phyloP scores from a whole-genome alignment of 306 rosid genomes.

The Psophocarpus tetragonolobus region DNA sequence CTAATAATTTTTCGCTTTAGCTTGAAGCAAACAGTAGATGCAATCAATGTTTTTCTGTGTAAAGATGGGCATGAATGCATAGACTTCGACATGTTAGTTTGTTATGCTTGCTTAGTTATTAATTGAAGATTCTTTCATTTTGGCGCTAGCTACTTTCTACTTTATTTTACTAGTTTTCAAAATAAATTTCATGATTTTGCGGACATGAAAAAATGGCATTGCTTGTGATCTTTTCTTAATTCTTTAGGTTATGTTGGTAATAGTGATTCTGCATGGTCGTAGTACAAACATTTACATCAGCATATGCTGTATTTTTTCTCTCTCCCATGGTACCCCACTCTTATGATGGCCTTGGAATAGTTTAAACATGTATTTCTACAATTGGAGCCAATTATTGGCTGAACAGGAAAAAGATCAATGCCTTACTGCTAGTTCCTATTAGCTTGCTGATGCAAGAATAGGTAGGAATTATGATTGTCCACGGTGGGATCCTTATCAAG shows the following conservation, averaged over 20 bases:
- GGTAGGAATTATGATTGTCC: constrained; percentile 29
- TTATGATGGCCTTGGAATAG: background rate
- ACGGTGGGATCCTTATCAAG: constrained; percentile 56
- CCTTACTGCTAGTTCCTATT: background rate
- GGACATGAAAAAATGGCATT: background rate
- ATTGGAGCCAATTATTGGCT: background rate
- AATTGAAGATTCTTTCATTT: constrained; percentile 5
- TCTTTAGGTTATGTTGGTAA: background rate
- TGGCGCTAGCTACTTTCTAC: background rate
- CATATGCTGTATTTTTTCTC: background rate
- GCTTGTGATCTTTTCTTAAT: background rate
- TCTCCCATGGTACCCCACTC: background rate
- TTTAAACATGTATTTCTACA: background rate
- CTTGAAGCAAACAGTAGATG: background rate
- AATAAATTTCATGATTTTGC: background rate
- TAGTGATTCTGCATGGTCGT: background rate
- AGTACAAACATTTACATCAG: background rate
- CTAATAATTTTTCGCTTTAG: background rate
- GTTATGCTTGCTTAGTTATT: background rate
- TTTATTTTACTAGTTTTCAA: background rate
- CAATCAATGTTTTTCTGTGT: constrained; percentile 29
- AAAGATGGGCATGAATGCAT: constrained; percentile 25
- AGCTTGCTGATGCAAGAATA: constrained; percentile 1
- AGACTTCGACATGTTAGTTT: constrained; percentile 31
- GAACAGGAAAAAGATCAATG: background rate